These are phyloP conservation scores for Pharus latifolius DNA, from an alignment of 176 grass and related monocot genomes.

Conservation along the genomic window DNA sequence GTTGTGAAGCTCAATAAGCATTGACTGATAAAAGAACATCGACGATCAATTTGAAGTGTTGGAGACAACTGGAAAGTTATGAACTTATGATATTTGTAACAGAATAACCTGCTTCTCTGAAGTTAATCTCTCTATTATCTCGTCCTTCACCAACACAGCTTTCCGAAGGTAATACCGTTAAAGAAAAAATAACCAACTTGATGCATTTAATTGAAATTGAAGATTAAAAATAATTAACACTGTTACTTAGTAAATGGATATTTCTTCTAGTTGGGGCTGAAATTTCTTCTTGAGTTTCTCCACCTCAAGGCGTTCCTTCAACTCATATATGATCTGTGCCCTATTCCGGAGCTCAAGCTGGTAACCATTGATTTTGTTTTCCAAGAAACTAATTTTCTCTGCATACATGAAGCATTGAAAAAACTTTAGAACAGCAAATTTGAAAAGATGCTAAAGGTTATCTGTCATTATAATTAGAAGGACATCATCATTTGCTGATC, in stretches of 20 bases:
- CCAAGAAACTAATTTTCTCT: slow-evolving; percentile 58
- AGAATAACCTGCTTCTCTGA: slow-evolving; percentile 68
- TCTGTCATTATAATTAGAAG: slow-evolving; percentile 5
- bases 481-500: neutral
- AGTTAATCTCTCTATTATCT: slow-evolving; percentile 54
- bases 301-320: slow-evolving; percentile 48
- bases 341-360: slow-evolving; percentile 63
- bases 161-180: slow-evolving; percentile 66
- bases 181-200: slow-evolving; percentile 27
- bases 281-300: slow-evolving; percentile 52
- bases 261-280: slow-evolving; percentile 62
- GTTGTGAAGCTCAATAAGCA: slow-evolving; percentile 46
- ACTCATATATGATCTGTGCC: slow-evolving; percentile 46
- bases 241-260: slow-evolving; percentile 40
- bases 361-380: slow-evolving; percentile 55
- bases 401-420: slow-evolving; percentile 12
- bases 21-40: slow-evolving; percentile 26
- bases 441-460: neutral
- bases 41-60: neutral
- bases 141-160: slow-evolving; percentile 61
- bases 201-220: slow-evolving; percentile 1
- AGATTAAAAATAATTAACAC: neutral
- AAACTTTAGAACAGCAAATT: neutral
- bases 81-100: neutral
- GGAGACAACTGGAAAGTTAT: neutral